Percentiles rank a stretch among this genome's conserved stretches.
These are phyloP conservation scores for Aurantiochytrium sp. DNA, from an alignment of 108 stramenopile species.

Conservation along the genomic window DNA sequence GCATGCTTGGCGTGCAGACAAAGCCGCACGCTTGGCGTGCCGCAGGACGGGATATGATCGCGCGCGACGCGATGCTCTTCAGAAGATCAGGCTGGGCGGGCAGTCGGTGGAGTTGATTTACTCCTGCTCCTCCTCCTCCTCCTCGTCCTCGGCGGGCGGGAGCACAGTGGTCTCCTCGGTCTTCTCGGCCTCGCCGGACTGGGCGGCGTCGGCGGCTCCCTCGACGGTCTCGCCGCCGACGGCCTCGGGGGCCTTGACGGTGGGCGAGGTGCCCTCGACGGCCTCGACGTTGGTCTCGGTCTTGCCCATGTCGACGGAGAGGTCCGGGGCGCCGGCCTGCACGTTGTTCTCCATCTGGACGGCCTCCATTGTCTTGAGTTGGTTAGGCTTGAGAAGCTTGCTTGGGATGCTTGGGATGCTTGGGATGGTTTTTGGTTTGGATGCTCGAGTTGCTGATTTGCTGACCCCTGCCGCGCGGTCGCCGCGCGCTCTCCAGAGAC, in stretches of 20 bases:
- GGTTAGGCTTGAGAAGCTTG: neutral
- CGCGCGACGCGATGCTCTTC: too few relatives aligned
- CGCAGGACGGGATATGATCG: too few relatives aligned
- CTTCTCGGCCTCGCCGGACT: neutral
- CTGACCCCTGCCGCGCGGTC: neutral
- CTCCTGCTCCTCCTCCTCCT: neutral
- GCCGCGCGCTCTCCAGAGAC: neutral
- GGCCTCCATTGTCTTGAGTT: neutral
- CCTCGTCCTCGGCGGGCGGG: neutral
- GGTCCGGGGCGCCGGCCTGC: neutral
- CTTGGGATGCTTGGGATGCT: neutral
- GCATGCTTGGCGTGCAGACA: too few relatives aligned
- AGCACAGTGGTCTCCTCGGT: neutral
- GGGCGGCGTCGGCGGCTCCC: neutral
- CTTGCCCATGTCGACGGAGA: neutral
- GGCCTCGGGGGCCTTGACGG: neutral
- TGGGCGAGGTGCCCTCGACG: neutral
- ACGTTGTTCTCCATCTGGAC: neutral
- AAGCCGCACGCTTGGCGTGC: too few relatives aligned
- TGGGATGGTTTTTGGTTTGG: neutral
- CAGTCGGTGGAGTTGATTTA: too few relatives aligned
- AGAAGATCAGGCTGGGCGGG: neutral
- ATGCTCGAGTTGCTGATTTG: constrained; percentile 9
- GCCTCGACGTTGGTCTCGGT: neutral
- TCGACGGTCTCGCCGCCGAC: neutral